Evolutionary conservation across 2,329 filamentous ascomycete species (phyloP).

Genomic region (Fusarium dlaminii): DNA sequence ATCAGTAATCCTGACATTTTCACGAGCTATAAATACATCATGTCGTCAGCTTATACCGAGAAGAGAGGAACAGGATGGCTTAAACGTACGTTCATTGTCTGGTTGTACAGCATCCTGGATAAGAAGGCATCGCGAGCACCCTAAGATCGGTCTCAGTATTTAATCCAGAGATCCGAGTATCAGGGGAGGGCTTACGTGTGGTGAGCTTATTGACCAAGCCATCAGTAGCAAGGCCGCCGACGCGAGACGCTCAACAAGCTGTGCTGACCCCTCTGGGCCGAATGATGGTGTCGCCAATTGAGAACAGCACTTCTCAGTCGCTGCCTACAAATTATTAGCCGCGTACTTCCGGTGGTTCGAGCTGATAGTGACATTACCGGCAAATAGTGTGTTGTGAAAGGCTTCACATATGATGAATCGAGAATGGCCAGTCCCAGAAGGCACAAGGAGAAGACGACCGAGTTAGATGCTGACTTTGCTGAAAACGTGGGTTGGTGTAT

Average conservation of each 20-base stretch:
- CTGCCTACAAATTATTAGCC: too few species aligned
- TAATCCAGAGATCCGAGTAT: fast-evolving
- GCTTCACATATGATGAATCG: background rate
- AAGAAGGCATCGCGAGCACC: background rate
- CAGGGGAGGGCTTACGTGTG: background rate
- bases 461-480: background rate
- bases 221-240: background rate
- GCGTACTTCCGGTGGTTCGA: too few species aligned
- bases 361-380: background rate
- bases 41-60: fast-evolving
- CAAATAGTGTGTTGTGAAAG: background rate
- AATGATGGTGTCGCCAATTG: background rate
- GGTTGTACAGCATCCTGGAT: background rate
- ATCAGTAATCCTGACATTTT: background rate
- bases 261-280: background rate
- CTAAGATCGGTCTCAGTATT: fast-evolving
- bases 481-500: slow-evolving; percentile 8
- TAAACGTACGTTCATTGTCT: background rate
- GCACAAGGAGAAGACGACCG: background rate
- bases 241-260: background rate
- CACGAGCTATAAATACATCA: fast-evolving
- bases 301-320: background rate
- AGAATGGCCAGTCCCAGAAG: background rate
- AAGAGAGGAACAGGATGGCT: fast-evolving
- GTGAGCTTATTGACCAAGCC: slow-evolving; percentile 3